phyloP scores from a whole-genome alignment of 306 rosid species.

The Prunus dulcis region DNA sequence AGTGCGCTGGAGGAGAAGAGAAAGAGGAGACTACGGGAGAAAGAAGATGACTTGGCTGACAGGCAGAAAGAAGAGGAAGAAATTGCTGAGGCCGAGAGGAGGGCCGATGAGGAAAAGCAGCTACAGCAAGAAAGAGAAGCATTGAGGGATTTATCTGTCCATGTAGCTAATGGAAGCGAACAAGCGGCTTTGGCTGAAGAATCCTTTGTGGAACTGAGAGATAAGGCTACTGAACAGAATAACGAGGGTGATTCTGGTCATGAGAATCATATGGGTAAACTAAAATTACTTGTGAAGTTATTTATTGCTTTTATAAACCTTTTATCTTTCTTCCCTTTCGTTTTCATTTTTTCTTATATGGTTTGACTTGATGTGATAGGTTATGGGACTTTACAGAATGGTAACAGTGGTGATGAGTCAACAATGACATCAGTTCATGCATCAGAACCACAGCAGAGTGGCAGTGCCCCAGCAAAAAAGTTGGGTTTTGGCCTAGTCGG shows the following conservation, averaged over 20 bases:
- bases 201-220: constrained; percentile 41
- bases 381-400: constrained; percentile 49
- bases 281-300: not conserved
- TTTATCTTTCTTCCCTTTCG: not conserved
- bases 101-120: constrained; percentile 72
- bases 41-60: constrained; percentile 83
- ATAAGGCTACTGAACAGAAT: constrained; percentile 38
- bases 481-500: constrained; percentile 95
- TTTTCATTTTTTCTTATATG: constrained; percentile 20
- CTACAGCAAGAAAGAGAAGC: constrained; percentile 58
- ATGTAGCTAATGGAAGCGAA: constrained; percentile 36
- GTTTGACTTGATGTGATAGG: constrained; percentile 42
- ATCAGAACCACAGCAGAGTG: constrained; percentile 61
- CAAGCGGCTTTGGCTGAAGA: constrained; percentile 40
- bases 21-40: constrained; percentile 83
- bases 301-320: not conserved
- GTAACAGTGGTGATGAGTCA: constrained; percentile 48
- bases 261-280: constrained; percentile 55
- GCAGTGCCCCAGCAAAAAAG: constrained; percentile 68
- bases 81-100: constrained; percentile 77
- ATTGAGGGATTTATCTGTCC: constrained; percentile 46
- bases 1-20: constrained; percentile 84
- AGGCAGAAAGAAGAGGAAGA: constrained; percentile 81
- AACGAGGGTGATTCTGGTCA: constrained; percentile 38
- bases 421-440: constrained; percentile 40